Percentiles rank a stretch among this genome's conserved stretches.
phyloP scores from a whole-genome alignment of 805 yeast genomes.

The Wickerhamiella kazuoi region DNA sequence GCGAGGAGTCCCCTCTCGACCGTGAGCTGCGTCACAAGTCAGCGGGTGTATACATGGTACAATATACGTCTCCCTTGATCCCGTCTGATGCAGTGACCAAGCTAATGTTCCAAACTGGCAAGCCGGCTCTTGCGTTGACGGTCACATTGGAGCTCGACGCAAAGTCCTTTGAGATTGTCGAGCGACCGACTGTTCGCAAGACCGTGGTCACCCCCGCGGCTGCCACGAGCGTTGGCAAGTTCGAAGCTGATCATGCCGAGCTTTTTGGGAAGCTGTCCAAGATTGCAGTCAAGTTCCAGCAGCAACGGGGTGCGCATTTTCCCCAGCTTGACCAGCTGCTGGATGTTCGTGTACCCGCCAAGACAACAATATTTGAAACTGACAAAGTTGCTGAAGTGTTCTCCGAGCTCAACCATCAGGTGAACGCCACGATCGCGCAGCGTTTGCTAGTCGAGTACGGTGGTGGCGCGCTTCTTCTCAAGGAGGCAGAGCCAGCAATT shows the following conservation, averaged over 20 bases:
- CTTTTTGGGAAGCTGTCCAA: background rate
- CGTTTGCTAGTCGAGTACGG: constrained; percentile 60
- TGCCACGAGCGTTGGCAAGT: constrained; percentile 30
- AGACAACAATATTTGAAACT: constrained; percentile 5
- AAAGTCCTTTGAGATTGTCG: constrained; percentile 48
- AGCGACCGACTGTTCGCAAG: constrained; percentile 54
- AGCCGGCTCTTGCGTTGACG: constrained; percentile 49
- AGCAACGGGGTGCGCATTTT: background rate
- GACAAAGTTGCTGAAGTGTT: constrained; percentile 27
- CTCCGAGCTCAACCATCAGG: constrained; percentile 53
- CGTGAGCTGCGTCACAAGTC: constrained; percentile 83
- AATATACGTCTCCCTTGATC: constrained; percentile 51
- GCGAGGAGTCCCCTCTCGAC: constrained; percentile 61
- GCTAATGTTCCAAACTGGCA: constrained; percentile 35
- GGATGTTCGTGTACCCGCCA: constrained; percentile 9
- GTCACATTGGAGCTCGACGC: constrained; percentile 69
- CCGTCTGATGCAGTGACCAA: constrained; percentile 26
- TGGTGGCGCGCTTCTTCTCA: constrained; percentile 64
- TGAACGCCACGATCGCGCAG: constrained; percentile 73
- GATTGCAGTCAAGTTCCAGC: constrained; percentile 5
- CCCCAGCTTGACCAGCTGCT: constrained; percentile 5
- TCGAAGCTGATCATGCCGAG: background rate
- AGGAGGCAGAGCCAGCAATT: constrained; percentile 70
- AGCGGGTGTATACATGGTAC: constrained; percentile 59
- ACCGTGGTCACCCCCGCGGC: constrained; percentile 49